phyloP scores from a whole-genome alignment of 78 protist genomes.

The Thecamonas trahens region DNA sequence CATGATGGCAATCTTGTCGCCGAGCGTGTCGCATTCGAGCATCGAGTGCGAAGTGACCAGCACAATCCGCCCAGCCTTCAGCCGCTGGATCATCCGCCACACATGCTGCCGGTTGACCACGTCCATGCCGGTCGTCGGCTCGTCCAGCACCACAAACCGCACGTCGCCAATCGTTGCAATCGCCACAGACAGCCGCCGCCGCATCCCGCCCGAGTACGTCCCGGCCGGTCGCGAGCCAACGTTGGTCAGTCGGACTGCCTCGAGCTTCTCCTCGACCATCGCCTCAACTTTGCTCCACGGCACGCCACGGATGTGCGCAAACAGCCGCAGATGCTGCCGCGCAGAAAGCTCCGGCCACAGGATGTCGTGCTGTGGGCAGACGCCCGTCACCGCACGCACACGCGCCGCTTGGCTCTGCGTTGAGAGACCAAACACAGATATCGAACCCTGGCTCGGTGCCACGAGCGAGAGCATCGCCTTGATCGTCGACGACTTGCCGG shows the following conservation, averaged over 20 bases:
- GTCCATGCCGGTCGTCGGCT: conserved; percentile 77
- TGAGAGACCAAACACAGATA: not conserved
- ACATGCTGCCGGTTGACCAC: conserved; percentile 58
- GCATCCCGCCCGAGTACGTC: conserved; percentile 85
- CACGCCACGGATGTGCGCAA: not conserved
- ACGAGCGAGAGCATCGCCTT: conserved; percentile 68
- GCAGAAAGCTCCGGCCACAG: conserved; percentile 39
- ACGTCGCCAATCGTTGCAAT: conserved; percentile 68
- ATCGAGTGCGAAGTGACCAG: conserved; percentile 85
- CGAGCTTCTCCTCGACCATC: too few relatives aligned
- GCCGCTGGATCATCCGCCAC: conserved; percentile 26
- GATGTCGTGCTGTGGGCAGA: conserved; percentile 73
- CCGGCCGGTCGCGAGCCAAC: too few relatives aligned
- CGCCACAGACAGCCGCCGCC: conserved; percentile 75
- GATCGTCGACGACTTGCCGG: conserved; percentile 79
- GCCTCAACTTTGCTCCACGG: not conserved
- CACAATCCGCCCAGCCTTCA: conserved; percentile 23
- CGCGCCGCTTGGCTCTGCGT: not conserved
- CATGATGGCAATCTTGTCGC: conserved; percentile 62
- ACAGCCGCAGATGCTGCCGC: conserved; percentile 48
- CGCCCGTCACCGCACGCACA: conserved; percentile 45
- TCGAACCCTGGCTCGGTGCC: conserved; percentile 17
- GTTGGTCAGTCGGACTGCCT: too few relatives aligned
- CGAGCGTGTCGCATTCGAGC: conserved; percentile 72
- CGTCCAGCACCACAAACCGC: conserved; percentile 56